Base-by-base conservation (phyloP, 345 rosid genomes). In the Eutrema japonicum region DNA sequence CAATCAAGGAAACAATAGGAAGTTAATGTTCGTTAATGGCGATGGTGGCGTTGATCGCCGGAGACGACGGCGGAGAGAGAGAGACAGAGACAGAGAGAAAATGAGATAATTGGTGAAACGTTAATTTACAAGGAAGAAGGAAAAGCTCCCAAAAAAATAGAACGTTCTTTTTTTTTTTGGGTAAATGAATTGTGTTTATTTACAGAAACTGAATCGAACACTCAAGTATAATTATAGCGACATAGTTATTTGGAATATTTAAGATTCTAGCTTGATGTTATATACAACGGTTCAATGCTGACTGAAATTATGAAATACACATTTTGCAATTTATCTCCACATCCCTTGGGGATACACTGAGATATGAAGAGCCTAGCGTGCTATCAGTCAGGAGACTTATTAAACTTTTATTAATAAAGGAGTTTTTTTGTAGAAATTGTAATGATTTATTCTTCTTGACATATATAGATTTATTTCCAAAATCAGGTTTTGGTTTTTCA, bases 31-130 rank as follows among this genome's bases (percentile, higher is more conserved):
- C 18, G 1, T 41, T 7, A 37, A 33, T 41, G 49, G 2, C 4
- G 45, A 62, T 63, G 73, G 66, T 35, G 81, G 72, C 26, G 70
- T 71, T 71, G 56, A 74, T 80, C 75, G 77, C 58, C 84, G 73
- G 82, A 49, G 78, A 71, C 55, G 65, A 62, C 66, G 62, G 71
- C 22, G 76, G 77, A 70, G 70, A 63, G 71, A 54, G 74, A 63
- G 46, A 59, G 48, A 27, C 50, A 68, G 68, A 53, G 60, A 62
- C n/a, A 42, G 48, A 48, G 65, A 51, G 68, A 12, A 53, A 53
- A 29, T 35, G 60, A 55, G 57, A 61, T 60, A 73, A 22, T 74
- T 71, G 81, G 81, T 61, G 70, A 72, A 43, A 72, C 77, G 78
- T 72, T 78, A 72, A 67, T 71, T 56, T 65, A 57, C 80, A 71